Evolutionary conservation across 169 alveolate species (phyloP).

Genomic region (Eimeria zaria): DNA sequence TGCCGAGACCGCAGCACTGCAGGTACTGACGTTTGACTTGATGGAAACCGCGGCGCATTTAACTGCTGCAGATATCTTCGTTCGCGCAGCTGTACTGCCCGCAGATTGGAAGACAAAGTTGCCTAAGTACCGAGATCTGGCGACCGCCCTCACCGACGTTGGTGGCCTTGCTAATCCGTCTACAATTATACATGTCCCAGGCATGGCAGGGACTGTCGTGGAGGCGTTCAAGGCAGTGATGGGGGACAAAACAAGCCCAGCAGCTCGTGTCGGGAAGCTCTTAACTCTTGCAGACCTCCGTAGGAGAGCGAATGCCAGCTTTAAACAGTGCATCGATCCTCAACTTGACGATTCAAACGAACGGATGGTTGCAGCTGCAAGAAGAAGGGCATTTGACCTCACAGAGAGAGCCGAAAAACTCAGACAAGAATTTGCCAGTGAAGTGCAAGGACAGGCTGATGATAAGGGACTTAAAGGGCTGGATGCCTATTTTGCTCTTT

Average conservation of each 20-base stretch:
- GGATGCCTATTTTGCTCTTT: conserved; percentile 4
- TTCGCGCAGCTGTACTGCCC: not conserved
- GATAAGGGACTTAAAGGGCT: not conserved
- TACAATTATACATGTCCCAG: not conserved
- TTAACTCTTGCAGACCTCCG: not conserved
- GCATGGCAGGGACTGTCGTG: not conserved
- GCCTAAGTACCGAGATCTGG: not conserved
- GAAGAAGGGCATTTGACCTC: not conserved
- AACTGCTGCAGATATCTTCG: not conserved
- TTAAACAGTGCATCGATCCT: conserved; percentile 1
- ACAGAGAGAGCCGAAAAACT: not conserved
- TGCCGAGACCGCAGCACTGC: not conserved
- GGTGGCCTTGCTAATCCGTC: not conserved
- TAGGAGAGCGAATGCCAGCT: not conserved
- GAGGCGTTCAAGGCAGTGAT: not conserved
- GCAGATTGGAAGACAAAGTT: not conserved
- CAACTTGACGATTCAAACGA: not conserved
- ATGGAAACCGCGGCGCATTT: not conserved
- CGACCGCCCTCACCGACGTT: not conserved
- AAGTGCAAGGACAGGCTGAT: not conserved
- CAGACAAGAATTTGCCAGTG: not conserved
- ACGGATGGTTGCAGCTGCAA: not conserved
- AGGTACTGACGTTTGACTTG: not conserved
- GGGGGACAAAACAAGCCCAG: not conserved
- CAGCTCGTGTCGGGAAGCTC: not conserved